These are phyloP conservation scores for Wickerhamomyces bovis DNA, from an alignment of 805 yeast species.

Conservation along the genomic window DNA sequence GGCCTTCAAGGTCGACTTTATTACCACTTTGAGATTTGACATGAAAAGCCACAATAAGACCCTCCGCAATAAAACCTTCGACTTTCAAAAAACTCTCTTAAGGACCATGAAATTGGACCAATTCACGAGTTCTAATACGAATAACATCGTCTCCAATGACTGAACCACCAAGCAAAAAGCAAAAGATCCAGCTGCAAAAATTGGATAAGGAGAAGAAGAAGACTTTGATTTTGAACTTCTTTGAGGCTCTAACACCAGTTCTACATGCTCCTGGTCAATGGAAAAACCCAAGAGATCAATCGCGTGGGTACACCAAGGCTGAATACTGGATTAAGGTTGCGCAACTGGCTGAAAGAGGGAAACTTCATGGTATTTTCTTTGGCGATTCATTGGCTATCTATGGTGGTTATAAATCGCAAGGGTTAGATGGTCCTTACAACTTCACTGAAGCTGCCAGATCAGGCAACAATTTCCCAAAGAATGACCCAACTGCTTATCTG, in stretches of 20 bases:
- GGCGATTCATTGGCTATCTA: constrained; percentile 34
- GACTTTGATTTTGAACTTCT: constrained; percentile 3
- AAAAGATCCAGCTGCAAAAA: background rate
- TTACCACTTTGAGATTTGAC: background rate
- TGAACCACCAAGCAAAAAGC: constrained; percentile 4
- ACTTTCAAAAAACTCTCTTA: too few relatives aligned
- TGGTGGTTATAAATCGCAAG: constrained; percentile 24
- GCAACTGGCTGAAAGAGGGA: constrained; percentile 28
- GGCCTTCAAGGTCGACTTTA: background rate
- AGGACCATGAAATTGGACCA: too few relatives aligned
- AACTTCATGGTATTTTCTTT: constrained; percentile 29
- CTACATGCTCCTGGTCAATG: constrained; percentile 7
- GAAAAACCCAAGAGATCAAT: constrained; percentile 3
- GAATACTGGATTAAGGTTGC: constrained; percentile 33
- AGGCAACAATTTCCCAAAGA: constrained; percentile 29
- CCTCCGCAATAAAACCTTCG: too few relatives aligned
- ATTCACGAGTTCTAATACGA: background rate
- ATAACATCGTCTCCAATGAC: background rate
- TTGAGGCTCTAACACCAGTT: constrained; percentile 7
- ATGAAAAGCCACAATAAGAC: background rate
- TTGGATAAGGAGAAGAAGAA: background rate
- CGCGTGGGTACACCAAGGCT: constrained; percentile 1
- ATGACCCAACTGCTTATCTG: constrained; percentile 32
- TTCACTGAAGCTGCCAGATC: constrained; percentile 8
- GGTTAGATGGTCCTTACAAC: constrained; percentile 2